Evolutionary conservation across 2,329 filamentous ascomycete genomes (phyloP), one percentile per base, ranked within the genome.

Genomic region (Coniochaeta prunicola): DNA sequence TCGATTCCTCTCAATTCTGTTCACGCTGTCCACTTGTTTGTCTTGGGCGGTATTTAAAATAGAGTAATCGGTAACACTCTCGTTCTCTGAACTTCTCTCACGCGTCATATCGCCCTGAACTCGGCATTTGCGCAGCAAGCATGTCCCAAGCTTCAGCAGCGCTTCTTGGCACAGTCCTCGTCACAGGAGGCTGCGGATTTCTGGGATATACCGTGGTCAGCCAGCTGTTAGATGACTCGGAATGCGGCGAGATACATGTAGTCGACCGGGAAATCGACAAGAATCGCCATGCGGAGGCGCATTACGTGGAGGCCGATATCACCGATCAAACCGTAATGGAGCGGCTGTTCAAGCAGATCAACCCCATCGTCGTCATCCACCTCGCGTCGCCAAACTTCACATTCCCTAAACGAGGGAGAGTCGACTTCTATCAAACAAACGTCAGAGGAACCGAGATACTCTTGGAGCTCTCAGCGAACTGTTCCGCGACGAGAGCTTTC

Each of bases 111-210:
- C 34, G 34, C 6, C 34, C 12, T 36, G 10, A 36, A 4, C 6
- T 4, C 34, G 13, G 34, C 34, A 36, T 15, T 8, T 15, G 17
- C 8, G 19, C 17, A 6, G 5, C 42, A 17, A 48, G 4, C 7
- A 24, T 19, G 19, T n/a, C n/a, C 42, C 42, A 4, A 48, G 42
- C 19, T 56, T 30, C 26, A 30, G 6, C 13, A 15, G 36, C 28
- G 2, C 53, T 60, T 7, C 58, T 64, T 30, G 60, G 58, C 24
- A 24, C 50, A 5, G 63, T 64, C n/a, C 63, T 70, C 13, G 65
- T 73, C 8, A 63, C 68, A 1, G 71, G 71, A 57, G 71, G 71
- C 33, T 70, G 69, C 42, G 70, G 71, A 12, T 74, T 70, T 28
- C 45, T 74, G 0, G 71, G 71, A 2, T 70, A 65, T 36, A 65